These are phyloP conservation scores for Aureobasidium lini DNA, from an alignment of 2,329 filamentous ascomycete species.

Conservation along the genomic window DNA sequence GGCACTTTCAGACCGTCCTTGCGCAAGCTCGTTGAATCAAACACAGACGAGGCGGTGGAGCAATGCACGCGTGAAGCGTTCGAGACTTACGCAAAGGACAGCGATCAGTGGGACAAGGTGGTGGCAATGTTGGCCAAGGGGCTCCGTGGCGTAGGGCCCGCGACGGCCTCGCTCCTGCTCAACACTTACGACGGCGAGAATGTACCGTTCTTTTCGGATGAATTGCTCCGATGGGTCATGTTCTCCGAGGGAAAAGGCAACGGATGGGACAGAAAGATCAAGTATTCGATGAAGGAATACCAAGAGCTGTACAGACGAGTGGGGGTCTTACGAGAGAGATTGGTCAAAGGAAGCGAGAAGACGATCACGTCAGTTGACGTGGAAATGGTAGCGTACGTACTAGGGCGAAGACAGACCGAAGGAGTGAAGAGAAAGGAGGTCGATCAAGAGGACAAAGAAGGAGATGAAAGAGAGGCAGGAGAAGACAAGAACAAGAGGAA, in stretches of 20 bases:
- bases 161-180: slow-evolving; percentile 68
- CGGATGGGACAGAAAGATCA: slow-evolving; percentile 48
- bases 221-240: slow-evolving; percentile 66
- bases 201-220: slow-evolving; percentile 72
- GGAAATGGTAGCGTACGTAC: slow-evolving; percentile 64
- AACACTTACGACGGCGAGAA: slow-evolving; percentile 53
- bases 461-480: not conserved
- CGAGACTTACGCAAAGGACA: slow-evolving; percentile 32
- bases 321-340: slow-evolving; percentile 32
- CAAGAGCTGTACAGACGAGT: slow-evolving; percentile 41
- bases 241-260: slow-evolving; percentile 34
- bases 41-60: slow-evolving; percentile 43
- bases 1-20: slow-evolving; percentile 45
- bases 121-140: slow-evolving; percentile 42
- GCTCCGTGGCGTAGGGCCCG: slow-evolving; percentile 70
- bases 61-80: slow-evolving; percentile 48
- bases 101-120: slow-evolving; percentile 12
- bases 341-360: slow-evolving; percentile 28
- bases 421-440: not conserved
- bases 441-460: not conserved
- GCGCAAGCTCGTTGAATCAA: slow-evolving; percentile 47
- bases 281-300: slow-evolving; percentile 67
- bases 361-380: slow-evolving; percentile 52
- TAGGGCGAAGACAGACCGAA: slow-evolving; percentile 41
- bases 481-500: not conserved